Evolutionary conservation across 768 basidiomycete genomes (phyloP), one percentile per base, ranked within the genome.

Genomic region (Pleurotus tuber-regium): DNA sequence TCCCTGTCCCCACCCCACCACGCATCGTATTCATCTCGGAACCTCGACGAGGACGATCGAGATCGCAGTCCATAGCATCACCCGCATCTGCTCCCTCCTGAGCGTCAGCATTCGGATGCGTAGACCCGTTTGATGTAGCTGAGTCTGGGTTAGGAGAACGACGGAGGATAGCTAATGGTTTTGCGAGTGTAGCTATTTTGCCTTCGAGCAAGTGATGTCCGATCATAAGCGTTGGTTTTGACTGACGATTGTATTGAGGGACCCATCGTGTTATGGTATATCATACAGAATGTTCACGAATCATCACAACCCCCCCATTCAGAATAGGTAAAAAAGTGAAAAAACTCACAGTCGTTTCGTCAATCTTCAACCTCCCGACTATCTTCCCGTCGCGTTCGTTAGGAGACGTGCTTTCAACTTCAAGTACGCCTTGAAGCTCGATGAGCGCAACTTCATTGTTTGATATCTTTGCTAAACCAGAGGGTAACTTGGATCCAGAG

Each of bases 161-260:
- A 54, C 78, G 72, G 25, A 97, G 75, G 35, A 97, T 80, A 2
- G 89, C 95, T 24, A 91, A 75, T 0, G 94, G 92, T 63, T 91
- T 95, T 2, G 86, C 70, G 5, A 98, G 75, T 39, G 68, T 74
- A 28, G 82, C 76, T 54, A 96, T 74, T 63, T 88, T 90, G 48
- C 94, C 94, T 62, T 98, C 95, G 4, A 98, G 82, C 25, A 94
- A 74, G 61, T 97, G 92, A 67, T 95, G 86, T 10, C 94, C 94
- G 53, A 98, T 88, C 49, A 76, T 66, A 4, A 98, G 75, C 2
- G 84, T 92, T 3, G 90, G 84, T 58, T 86, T 89, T 55, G 80
- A 84, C 90, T 92, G 57, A 50, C 5, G 35, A n/a, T n/a, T n/a
- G n/a, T n/a, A n/a, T n/a, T n/a, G n/a, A n/a, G n/a, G n/a, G n/a